phyloP scores from a whole-genome alignment of 2,329 filamentous ascomycete genomes.

The Curvularia hawaiiensis region DNA sequence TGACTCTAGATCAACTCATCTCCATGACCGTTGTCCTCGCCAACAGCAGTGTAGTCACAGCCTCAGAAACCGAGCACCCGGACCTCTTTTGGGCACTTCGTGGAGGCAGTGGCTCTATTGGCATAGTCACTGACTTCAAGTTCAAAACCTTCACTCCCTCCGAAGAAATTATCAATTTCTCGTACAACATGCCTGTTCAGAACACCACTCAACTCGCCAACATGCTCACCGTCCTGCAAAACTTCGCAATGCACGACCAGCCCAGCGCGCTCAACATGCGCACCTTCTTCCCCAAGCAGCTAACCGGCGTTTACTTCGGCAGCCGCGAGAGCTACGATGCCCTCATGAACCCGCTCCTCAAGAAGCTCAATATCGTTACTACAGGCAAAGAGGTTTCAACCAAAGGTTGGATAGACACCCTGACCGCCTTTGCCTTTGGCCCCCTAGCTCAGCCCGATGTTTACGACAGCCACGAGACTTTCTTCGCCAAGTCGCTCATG shows the following conservation, averaged over 20 bases:
- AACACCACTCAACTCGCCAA: slow-evolving; percentile 23
- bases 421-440: slow-evolving; percentile 28
- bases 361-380: slow-evolving; percentile 21
- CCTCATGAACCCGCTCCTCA: slow-evolving; percentile 31
- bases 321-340: slow-evolving; percentile 28
- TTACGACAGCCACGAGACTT: slow-evolving; percentile 36
- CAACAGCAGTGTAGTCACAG: slow-evolving; percentile 43
- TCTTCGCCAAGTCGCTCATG: slow-evolving; percentile 39
- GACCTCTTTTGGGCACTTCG: slow-evolving; percentile 51
- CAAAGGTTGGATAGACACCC: slow-evolving; percentile 28
- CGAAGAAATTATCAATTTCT: slow-evolving; percentile 33
- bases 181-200: slow-evolving; percentile 24
- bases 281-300: slow-evolving; percentile 24
- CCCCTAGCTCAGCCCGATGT: slow-evolving; percentile 24
- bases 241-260: slow-evolving; percentile 31
- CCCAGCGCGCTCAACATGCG: slow-evolving; percentile 37
- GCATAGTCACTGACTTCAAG: slow-evolving; percentile 45
- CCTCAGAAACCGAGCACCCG: slow-evolving; percentile 38
- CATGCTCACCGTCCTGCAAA: slow-evolving; percentile 27
- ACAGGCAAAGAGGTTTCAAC: slow-evolving; percentile 1
- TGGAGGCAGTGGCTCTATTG: slow-evolving; percentile 49
- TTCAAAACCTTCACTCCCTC: slow-evolving; percentile 38
- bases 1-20: slow-evolving; percentile 35
- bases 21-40: slow-evolving; percentile 41
- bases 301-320: slow-evolving; percentile 37